These are phyloP conservation scores for Stephanodiscus minutulus DNA, from an alignment of 108 stramenopile genomes.

Conservation along the genomic window DNA sequence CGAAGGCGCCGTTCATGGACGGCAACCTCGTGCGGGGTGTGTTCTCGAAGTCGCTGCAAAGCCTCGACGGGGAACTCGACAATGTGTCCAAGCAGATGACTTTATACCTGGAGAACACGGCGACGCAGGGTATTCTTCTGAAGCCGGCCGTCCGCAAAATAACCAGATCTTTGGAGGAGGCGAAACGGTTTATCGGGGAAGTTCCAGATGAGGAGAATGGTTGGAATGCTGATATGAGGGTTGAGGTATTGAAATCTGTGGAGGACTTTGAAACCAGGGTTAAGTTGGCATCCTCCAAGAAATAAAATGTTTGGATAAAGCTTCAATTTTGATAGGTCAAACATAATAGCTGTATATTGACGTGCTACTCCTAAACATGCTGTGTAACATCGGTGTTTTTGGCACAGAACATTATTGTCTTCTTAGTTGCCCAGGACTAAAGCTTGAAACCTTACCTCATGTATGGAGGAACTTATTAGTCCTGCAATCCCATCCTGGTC, in stretches of 20 bases:
- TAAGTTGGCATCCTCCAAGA: slow-evolving; percentile 35
- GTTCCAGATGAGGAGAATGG: slow-evolving; percentile 54
- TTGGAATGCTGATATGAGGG: slow-evolving; percentile 55
- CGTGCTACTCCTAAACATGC: too few species aligned
- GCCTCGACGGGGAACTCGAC: slow-evolving; percentile 49
- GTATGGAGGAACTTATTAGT: slow-evolving; percentile 6
- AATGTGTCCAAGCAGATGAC: slow-evolving; percentile 73
- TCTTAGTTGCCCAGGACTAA: too few species aligned
- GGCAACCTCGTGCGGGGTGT: slow-evolving; percentile 54
- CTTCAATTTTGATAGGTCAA: too few species aligned
- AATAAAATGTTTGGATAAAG: not conserved
- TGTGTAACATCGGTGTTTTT: too few species aligned
- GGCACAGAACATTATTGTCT: too few species aligned
- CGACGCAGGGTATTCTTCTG: slow-evolving; percentile 80
- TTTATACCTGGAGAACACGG: slow-evolving; percentile 80
- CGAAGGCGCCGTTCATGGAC: slow-evolving; percentile 55
- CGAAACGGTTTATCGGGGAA: slow-evolving; percentile 50
- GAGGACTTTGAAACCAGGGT: slow-evolving; percentile 43
- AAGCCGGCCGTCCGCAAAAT: slow-evolving; percentile 82
- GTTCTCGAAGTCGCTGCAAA: slow-evolving; percentile 47
- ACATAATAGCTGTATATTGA: too few species aligned
- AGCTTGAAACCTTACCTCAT: slow-evolving; percentile 1
- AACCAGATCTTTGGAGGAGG: slow-evolving; percentile 68
- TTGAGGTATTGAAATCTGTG: slow-evolving; percentile 41
- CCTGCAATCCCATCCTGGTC: slow-evolving; percentile 23